phyloP scores from a whole-genome alignment of 2,329 filamentous ascomycete genomes.

The Colletotrichum horii region DNA sequence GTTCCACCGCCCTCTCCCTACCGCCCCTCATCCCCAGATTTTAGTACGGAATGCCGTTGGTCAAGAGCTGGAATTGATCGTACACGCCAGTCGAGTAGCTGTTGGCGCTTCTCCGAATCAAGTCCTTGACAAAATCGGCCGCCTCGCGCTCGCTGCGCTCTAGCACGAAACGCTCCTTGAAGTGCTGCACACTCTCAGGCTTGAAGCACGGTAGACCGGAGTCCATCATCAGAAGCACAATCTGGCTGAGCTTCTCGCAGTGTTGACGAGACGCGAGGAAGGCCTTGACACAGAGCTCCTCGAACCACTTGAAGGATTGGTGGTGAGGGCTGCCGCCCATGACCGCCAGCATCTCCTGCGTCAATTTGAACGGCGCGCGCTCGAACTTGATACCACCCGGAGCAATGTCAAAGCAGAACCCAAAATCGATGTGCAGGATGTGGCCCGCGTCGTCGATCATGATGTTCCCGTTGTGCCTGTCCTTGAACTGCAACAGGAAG shows the following conservation, averaged over 20 bases:
- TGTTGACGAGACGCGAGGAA: conserved; percentile 90
- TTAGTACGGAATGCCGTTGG: conserved; percentile 95
- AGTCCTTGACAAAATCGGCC: conserved; percentile 88
- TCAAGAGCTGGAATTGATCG: conserved; percentile 96
- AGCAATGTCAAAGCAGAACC: conserved; percentile 99
- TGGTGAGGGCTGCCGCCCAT: conserved; percentile 89
- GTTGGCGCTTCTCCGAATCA: conserved; percentile 88
- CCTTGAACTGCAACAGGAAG: conserved; percentile 97
- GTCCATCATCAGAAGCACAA: conserved; percentile 95
- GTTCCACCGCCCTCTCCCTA: neutral
- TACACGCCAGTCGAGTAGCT: conserved; percentile 95
- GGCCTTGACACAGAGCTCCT: conserved; percentile 93
- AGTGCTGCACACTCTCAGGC: conserved; percentile 90
- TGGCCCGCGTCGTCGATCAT: conserved; percentile 98
- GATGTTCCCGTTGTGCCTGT: conserved; percentile 98
- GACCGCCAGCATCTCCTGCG: conserved; percentile 96
- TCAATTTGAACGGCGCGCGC: conserved; percentile 97
- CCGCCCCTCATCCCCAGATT: neutral
- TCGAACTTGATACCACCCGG: conserved; percentile 98
- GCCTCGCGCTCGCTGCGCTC: conserved; percentile 93
- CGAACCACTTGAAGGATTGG: conserved; percentile 93
- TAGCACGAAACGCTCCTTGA: conserved; percentile 89
- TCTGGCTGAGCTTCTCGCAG: conserved; percentile 85
- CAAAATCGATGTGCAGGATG: conserved; percentile 98
- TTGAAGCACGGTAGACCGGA: conserved; percentile 97